Conservation (phyloP, 2,329 filamentous ascomycete species). For the Arachnomyces sp. region DNA sequence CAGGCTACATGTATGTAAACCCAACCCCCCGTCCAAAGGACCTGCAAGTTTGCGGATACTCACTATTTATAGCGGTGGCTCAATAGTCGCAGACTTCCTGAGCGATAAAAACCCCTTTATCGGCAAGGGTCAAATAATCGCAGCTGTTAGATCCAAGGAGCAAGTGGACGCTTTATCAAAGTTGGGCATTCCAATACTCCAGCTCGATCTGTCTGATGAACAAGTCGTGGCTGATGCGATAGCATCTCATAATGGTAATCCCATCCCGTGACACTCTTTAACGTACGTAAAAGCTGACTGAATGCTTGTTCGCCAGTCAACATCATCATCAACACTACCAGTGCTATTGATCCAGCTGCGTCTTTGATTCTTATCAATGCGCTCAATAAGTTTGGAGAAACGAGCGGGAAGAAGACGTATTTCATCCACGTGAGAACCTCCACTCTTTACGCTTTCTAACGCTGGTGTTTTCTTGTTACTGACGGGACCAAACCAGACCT, state of each 20-base stretch:
- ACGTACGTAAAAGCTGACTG: background rate
- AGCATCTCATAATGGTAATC: too few species aligned
- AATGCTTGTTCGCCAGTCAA: conserved; percentile 22
- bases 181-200: conserved; percentile 23
- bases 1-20: conserved; percentile 26
- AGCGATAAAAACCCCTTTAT: conserved; percentile 15
- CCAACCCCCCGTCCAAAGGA: background rate
- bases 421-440: conserved; percentile 26
- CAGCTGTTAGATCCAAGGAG: conserved; percentile 27
- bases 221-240: background rate
- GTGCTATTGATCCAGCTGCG: conserved; percentile 20
- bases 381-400: conserved; percentile 23
- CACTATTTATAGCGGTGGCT: conserved; percentile 24
- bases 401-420: conserved; percentile 20
- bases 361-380: conserved; percentile 24
- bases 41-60: conserved; percentile 3
- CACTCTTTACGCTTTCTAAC: conserved; percentile 2
- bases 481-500: conserved; percentile 11
- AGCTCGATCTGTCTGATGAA: conserved; percentile 26
- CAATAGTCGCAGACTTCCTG: conserved; percentile 27
- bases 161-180: conserved; percentile 25
- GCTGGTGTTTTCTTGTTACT: conserved; percentile 7
- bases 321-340: conserved; percentile 30
- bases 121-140: conserved; percentile 19
- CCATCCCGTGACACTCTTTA: too few species aligned